These are phyloP conservation scores for Exophiala mesophila DNA, from an alignment of 2,329 filamentous ascomycete genomes.

Conservation along the genomic window DNA sequence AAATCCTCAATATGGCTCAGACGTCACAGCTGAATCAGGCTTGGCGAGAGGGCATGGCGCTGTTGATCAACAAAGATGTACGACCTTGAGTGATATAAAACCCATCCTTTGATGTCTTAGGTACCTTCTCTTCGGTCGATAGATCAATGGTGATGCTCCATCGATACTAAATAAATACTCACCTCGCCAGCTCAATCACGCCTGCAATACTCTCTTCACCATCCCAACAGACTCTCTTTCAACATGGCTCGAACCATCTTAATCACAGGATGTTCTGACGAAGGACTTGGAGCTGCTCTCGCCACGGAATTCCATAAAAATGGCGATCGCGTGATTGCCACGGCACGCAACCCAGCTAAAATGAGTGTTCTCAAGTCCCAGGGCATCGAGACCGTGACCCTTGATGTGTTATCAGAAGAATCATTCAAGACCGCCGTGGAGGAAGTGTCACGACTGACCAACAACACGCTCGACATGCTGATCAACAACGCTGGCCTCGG, in stretches of 20 bases:
- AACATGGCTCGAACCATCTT: slow-evolving; percentile 22
- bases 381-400: slow-evolving; percentile 28
- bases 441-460: slow-evolving; percentile 17
- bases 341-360: slow-evolving; percentile 36
- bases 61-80: too few relatives aligned
- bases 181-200: too few relatives aligned
- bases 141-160: too few relatives aligned
- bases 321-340: slow-evolving; percentile 54
- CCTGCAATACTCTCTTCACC: too few relatives aligned
- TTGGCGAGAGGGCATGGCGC: too few relatives aligned
- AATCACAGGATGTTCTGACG: slow-evolving; percentile 43
- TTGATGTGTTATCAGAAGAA: slow-evolving; percentile 31
- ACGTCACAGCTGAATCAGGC: too few relatives aligned
- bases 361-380: slow-evolving; percentile 23
- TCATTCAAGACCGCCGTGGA: slow-evolving; percentile 29
- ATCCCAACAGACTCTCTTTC: too few relatives aligned
- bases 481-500: slow-evolving; percentile 44
- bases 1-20: too few relatives aligned
- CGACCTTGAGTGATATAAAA: too few relatives aligned
- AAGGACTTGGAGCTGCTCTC: slow-evolving; percentile 56
- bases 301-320: slow-evolving; percentile 51
- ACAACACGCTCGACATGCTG: slow-evolving; percentile 33
- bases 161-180: too few relatives aligned
- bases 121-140: too few relatives aligned
- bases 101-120: too few relatives aligned